These are phyloP conservation scores for Amesomyces nigricolor DNA, from an alignment of 2,329 filamentous ascomycete species.

Conservation along the genomic window DNA sequence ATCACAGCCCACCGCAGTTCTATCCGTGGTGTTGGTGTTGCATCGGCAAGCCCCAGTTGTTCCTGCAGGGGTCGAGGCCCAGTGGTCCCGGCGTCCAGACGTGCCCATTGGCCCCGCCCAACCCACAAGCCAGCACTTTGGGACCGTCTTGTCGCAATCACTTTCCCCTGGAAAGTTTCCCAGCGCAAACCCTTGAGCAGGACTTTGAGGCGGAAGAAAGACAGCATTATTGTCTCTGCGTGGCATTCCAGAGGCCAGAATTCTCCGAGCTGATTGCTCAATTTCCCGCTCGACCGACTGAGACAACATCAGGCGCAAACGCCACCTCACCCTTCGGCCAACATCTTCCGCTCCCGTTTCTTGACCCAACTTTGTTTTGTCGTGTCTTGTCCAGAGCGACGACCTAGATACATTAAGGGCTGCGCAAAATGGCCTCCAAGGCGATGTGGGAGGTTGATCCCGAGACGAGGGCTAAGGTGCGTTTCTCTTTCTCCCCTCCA, in stretches of 20 bases:
- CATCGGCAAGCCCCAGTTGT: neutral
- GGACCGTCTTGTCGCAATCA: neutral
- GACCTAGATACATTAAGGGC: slow-evolving; percentile 1
- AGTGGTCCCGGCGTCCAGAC: neutral
- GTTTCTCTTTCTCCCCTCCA: slow-evolving; percentile 6
- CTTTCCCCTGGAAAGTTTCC: neutral
- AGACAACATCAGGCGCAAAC: neutral
- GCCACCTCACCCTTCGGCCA: neutral
- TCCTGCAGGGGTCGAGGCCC: slow-evolving; percentile 13
- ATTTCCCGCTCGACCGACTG: neutral
- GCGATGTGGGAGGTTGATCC: slow-evolving; percentile 98
- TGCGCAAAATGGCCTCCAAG: slow-evolving; percentile 56
- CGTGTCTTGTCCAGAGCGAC: neutral
- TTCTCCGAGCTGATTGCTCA: neutral
- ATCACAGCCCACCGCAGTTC: no score
- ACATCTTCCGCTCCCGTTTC: neutral
- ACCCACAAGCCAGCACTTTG: slow-evolving; percentile 7
- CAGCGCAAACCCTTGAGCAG: neutral
- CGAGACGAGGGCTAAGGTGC: slow-evolving; percentile 88
- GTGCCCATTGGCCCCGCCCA: slow-evolving; percentile 9
- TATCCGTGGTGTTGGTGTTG: no score
- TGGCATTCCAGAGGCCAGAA: neutral
- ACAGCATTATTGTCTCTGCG: neutral
- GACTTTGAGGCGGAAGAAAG: neutral
- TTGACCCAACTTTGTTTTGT: neutral